Evolutionary conservation across 1,139 yeast species (phyloP).

Genomic region (Nadsonia commutata): DNA sequence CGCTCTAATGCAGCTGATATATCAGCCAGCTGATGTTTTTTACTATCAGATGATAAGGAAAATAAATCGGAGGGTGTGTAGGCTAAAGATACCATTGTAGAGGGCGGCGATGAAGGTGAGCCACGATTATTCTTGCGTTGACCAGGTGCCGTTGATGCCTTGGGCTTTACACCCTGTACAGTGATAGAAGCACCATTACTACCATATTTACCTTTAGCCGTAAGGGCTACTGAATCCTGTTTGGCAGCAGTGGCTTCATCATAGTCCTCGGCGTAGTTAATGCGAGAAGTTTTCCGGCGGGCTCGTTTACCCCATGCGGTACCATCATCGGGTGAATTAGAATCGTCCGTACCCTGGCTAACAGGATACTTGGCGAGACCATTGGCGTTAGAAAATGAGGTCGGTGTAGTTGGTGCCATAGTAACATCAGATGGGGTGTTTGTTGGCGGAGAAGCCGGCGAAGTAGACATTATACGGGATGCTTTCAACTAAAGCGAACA

Average conservation of each 20-base stretch:
- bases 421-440: no score
- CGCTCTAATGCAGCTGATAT: slow-evolving; percentile 6
- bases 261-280: slow-evolving; percentile 18
- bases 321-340: no score
- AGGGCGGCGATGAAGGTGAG: slow-evolving; percentile 1
- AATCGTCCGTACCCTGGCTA: no score
- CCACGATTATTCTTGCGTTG: neutral
- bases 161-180: neutral
- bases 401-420: no score
- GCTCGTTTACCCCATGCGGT: slow-evolving; percentile 8
- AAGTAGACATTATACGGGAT: no score
- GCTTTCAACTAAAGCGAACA: no score
- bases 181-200: neutral
- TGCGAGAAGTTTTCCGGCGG: slow-evolving; percentile 17
- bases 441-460: no score
- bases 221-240: slow-evolving; percentile 1
- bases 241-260: slow-evolving; percentile 1
- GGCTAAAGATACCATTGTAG: slow-evolving; percentile 1
- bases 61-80: neutral
- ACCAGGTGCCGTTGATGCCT: neutral
- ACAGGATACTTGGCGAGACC: no score
- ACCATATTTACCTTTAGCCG: neutral
- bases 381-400: no score
- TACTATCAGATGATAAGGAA: slow-evolving; percentile 7
- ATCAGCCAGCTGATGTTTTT: neutral